Percentiles rank a stretch among this genome's conserved stretches.
Conservation (phyloP, 2,329 filamentous ascomycete species). For the Fusarium pseudonygamai region DNA sequence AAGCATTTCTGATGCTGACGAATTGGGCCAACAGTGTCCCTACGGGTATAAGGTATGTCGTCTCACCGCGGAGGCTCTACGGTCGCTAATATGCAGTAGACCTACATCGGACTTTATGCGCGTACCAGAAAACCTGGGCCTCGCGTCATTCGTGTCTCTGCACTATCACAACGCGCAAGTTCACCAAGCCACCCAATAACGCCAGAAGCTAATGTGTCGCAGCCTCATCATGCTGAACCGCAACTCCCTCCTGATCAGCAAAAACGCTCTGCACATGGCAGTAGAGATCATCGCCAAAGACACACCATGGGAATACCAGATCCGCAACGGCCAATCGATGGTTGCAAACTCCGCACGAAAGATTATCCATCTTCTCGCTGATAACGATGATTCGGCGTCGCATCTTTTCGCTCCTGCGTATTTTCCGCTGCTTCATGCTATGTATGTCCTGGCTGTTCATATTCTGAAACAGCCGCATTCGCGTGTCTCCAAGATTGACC, state of each 20-base stretch:
- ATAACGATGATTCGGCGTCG: not conserved
- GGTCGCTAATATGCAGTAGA: rapidly evolving
- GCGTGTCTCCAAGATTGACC: not conserved
- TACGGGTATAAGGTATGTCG: not conserved
- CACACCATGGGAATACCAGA: not conserved
- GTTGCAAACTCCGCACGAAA: constrained; percentile 2
- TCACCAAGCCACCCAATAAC: rapidly evolving
- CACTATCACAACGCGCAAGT: constrained; percentile 9
- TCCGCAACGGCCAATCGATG: constrained; percentile 8
- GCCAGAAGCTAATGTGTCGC: rapidly evolving
- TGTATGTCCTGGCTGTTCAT: constrained; percentile 2
- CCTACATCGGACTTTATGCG: not conserved
- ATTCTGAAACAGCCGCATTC: constrained; percentile 3
- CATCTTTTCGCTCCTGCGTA: not conserved
- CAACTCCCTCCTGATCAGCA: not conserved
- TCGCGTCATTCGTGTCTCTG: not conserved
- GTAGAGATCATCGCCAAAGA: constrained; percentile 7
- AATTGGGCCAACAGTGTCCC: not conserved
- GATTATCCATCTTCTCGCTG: not conserved
- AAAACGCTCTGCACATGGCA: not conserved
- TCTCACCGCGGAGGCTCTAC: rapidly evolving
- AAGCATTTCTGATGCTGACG: not conserved
- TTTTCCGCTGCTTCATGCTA: not conserved
- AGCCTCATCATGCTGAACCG: constrained; percentile 4
- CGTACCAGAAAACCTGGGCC: not conserved